Evolutionary conservation across 75 land plant species (phyloP).

Genomic region (Picea glauca): DNA sequence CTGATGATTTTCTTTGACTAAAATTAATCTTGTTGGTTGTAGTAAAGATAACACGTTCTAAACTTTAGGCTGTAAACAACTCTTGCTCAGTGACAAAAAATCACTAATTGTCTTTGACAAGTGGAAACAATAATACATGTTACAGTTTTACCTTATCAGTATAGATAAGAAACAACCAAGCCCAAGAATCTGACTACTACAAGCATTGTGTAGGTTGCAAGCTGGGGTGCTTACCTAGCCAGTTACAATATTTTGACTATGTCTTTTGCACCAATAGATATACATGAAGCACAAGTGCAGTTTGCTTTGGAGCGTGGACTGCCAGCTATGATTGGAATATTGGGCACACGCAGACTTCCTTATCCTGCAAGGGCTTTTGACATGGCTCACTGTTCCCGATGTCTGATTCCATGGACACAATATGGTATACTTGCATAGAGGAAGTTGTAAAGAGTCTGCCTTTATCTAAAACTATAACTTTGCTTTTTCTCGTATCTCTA

Average conservation of each 20-base stretch:
- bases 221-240: constrained; percentile 84
- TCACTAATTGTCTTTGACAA: not conserved
- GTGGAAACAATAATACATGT: not conserved
- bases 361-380: constrained; percentile 86
- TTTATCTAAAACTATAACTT: not conserved
- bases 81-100: not conserved
- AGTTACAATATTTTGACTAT: constrained; percentile 65
- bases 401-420: constrained; percentile 70
- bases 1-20: not conserved
- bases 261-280: constrained; percentile 93
- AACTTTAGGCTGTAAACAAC: not conserved
- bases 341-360: constrained; percentile 67
- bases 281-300: constrained; percentile 88
- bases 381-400: constrained; percentile 89
- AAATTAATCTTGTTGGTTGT: not conserved
- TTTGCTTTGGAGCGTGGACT: constrained; percentile 92
- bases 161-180: not conserved
- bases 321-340: constrained; percentile 87
- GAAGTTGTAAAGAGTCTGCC: not conserved
- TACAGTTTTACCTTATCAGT: not conserved
- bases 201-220: constrained; percentile 62
- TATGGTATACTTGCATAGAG: constrained; percentile 34
- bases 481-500: not conserved
- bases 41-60: not conserved
- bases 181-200: not conserved